A percentile compares a stretch with the other conserved stretches of the same genome.
Evolutionary conservation across 2,329 filamentous ascomycete genomes (phyloP).

Genomic region (Didymella keratinophila): DNA sequence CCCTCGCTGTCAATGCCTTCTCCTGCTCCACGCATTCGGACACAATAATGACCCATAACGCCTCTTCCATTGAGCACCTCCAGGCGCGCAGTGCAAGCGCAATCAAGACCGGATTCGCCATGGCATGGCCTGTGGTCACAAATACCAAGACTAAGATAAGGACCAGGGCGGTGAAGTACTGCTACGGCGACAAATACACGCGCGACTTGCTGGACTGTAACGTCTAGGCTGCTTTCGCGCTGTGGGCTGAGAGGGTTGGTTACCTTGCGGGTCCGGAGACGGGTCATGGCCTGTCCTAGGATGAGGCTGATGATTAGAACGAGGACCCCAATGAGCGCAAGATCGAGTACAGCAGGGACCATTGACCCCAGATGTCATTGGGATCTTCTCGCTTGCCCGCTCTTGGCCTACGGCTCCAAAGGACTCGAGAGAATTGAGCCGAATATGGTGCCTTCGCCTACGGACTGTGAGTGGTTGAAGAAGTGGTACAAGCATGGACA

Average conservation of each 20-base stretch:
- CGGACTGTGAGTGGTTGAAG: too few relatives aligned
- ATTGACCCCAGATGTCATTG: too few relatives aligned
- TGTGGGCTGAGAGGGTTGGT: not conserved
- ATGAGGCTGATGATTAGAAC: not conserved
- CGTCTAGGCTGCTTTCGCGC: not conserved
- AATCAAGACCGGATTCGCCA: not conserved
- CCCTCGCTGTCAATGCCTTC: not conserved
- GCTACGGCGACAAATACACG: not conserved
- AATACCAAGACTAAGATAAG: not conserved
- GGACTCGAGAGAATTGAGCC: too few relatives aligned
- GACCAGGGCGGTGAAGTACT: not conserved
- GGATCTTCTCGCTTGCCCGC: too few relatives aligned
- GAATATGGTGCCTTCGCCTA: too few relatives aligned
- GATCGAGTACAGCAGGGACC: not conserved
- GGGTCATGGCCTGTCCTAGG: not conserved
- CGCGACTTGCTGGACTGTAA: not conserved
- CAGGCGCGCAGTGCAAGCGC: not conserved
- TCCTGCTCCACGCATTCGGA: not conserved
- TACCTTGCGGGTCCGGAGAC: not conserved
- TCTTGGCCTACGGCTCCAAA: too few relatives aligned
- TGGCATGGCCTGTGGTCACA: not conserved
- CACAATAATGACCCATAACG: not conserved
- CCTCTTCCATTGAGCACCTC: not conserved
- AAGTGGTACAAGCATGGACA: too few relatives aligned
- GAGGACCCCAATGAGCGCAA: too few relatives aligned